Conservation (phyloP, 2,329 filamentous ascomycete species). For the Hypoxylon sp. region DNA sequence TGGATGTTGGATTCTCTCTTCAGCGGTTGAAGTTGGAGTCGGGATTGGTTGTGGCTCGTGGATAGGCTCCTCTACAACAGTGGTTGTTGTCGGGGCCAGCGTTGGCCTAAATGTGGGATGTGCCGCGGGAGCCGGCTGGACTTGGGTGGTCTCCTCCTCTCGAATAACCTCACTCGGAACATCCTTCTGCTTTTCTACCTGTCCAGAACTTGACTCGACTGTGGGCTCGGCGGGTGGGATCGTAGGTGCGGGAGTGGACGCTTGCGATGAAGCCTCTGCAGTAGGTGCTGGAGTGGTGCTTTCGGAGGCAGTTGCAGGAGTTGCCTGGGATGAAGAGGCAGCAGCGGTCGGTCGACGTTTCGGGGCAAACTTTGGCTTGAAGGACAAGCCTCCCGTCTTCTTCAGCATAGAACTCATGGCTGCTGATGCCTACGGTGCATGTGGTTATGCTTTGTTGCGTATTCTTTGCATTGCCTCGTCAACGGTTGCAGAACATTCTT, state of each 20-base stretch:
- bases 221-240: slow-evolving; percentile 30
- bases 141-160: slow-evolving; percentile 5
- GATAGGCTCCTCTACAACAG: slow-evolving; percentile 10
- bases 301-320: slow-evolving; percentile 35
- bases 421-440: slow-evolving; percentile 23
- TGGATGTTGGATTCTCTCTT: slow-evolving; percentile 1
- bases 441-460: slow-evolving; percentile 26
- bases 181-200: slow-evolving; percentile 16
- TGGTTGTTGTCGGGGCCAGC: slow-evolving; percentile 11
- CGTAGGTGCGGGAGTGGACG: slow-evolving; percentile 35
- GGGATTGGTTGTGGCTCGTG: slow-evolving; percentile 6
- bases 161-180: neutral
- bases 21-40: slow-evolving; percentile 5
- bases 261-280: slow-evolving; percentile 36
- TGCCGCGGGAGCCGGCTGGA: slow-evolving; percentile 6
- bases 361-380: slow-evolving; percentile 71
- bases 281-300: slow-evolving; percentile 39
- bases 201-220: slow-evolving; percentile 20
- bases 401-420: slow-evolving; percentile 73
- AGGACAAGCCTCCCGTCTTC: slow-evolving; percentile 68
- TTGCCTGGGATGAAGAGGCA: slow-evolving; percentile 42
- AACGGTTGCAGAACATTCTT: too few relatives aligned
- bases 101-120: slow-evolving; percentile 15
- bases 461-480: slow-evolving; percentile 24
- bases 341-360: slow-evolving; percentile 61